phyloP scores from a whole-genome alignment of 306 rosid genomes.

The Argentina anserina region DNA sequence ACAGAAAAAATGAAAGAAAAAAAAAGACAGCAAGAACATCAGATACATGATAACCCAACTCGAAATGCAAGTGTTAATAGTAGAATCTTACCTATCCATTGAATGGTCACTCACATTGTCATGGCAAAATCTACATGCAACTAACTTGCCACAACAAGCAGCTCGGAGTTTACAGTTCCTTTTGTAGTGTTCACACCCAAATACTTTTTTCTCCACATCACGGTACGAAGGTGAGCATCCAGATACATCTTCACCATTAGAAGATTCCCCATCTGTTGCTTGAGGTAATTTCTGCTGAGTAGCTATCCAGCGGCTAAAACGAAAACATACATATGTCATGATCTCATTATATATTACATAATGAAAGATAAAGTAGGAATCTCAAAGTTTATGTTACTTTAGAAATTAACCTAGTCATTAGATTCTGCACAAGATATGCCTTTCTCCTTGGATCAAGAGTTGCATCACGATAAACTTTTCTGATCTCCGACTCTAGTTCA shows the following conservation, averaged over 20 bases:
- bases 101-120: conserved; percentile 98
- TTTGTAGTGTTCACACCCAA: conserved; percentile 98
- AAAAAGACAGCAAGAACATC: conserved; percentile 5
- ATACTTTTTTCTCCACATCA: conserved; percentile 60
- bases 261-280: conserved; percentile 51
- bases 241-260: conserved; percentile 60
- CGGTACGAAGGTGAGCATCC: conserved; percentile 64
- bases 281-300: conserved; percentile 92
- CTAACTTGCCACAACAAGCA: conserved; percentile 92
- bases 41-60: conserved; percentile 19
- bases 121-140: conserved; percentile 96
- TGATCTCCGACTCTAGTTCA: conserved; percentile 95
- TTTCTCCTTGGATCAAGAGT: conserved; percentile 99
- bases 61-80: conserved; percentile 14
- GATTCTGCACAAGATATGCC: conserved; percentile 97
- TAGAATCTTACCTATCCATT: conserved; percentile 79
- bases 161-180: conserved; percentile 97
- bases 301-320: conserved; percentile 94
- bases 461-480: conserved; percentile 89
- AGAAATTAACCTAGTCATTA: conserved; percentile 81
- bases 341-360: conserved; percentile 17
- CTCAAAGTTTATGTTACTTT: neutral
- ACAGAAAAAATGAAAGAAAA: neutral
- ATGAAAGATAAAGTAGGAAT: conserved; percentile 13
- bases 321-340: conserved; percentile 22